Conservation (phyloP, 371 early-diverging fungal species). For the Lichtheimia corymbifera region DNA sequence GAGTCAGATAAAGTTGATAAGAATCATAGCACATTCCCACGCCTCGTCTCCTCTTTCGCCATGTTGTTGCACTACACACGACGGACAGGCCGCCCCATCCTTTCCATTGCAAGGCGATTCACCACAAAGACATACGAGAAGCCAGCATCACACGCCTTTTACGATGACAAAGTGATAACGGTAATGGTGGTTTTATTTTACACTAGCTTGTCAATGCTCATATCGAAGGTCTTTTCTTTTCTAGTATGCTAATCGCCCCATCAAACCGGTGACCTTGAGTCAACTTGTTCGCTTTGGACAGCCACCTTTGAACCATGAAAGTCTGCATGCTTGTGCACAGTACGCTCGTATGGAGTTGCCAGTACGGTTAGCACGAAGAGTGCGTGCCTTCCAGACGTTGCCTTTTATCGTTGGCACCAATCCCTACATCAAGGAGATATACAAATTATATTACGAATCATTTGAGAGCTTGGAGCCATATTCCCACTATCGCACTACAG, state of each 20-base stretch:
- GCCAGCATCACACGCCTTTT: constrained; percentile 37
- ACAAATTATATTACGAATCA: constrained; percentile 80
- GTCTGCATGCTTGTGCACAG: constrained; percentile 55
- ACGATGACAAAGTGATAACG: constrained; percentile 46
- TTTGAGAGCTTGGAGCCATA: constrained; percentile 69
- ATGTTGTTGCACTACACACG: too few relatives aligned
- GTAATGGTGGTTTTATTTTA: constrained; percentile 17
- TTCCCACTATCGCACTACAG: constrained; percentile 33
- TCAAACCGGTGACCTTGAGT: constrained; percentile 78
- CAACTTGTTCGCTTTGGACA: constrained; percentile 76
- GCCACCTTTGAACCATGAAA: constrained; percentile 47
- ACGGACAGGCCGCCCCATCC: too few relatives aligned
- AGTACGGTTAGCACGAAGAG: constrained; percentile 79
- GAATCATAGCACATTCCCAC: too few relatives aligned
- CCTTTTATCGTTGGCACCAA: constrained; percentile 93
- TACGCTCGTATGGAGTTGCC: constrained; percentile 82
- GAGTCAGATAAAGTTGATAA: too few relatives aligned
- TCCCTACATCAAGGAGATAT: constrained; percentile 80
- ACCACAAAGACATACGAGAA: constrained; percentile 3
- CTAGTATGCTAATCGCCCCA: constrained; percentile 60
- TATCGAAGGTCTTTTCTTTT: background rate
- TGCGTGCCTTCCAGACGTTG: constrained; percentile 79
- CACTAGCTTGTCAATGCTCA: background rate
- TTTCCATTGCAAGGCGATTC: constrained; percentile 1
- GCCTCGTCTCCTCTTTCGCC: too few relatives aligned